phyloP scores from a whole-genome alignment of 140 eudicot species.

The Bidens hawaiensis region DNA sequence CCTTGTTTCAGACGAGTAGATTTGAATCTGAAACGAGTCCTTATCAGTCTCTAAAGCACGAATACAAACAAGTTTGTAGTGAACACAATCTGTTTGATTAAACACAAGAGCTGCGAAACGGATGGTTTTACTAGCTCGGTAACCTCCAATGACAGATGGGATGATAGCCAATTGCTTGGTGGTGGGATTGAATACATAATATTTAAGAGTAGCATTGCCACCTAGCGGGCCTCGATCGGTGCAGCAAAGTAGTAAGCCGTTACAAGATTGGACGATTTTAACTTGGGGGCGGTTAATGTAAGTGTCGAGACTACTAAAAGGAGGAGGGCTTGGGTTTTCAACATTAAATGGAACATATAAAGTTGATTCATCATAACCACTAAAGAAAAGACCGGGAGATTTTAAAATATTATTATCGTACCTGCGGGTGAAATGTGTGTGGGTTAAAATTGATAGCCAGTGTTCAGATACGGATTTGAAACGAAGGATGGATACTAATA shows the following conservation, averaged over 20 bases:
- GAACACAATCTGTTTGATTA: neutral
- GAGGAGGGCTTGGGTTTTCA: neutral
- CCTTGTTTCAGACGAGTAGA: neutral
- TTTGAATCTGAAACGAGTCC: neutral
- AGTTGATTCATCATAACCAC: no score
- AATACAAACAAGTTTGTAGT: neutral
- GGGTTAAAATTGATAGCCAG: neutral
- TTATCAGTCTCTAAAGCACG: neutral
- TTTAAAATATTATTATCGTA: neutral
- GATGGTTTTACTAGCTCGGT: neutral
- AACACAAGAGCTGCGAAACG: neutral
- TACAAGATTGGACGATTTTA: neutral
- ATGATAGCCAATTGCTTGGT: constrained; percentile 4
- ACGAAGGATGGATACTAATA: constrained; percentile 8
- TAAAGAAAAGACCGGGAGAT: neutral
- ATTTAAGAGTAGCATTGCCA: neutral
- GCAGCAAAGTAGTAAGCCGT: neutral
- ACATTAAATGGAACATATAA: neutral
- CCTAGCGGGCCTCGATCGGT: neutral
- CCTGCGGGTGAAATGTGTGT: neutral
- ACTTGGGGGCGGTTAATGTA: neutral
- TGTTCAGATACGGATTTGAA: constrained; percentile 2
- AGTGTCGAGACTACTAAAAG: neutral
- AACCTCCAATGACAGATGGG: neutral
- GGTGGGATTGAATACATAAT: constrained; percentile 2